These are phyloP conservation scores for Cucurbita maxima DNA, from an alignment of 306 rosid species.

Conservation along the genomic window DNA sequence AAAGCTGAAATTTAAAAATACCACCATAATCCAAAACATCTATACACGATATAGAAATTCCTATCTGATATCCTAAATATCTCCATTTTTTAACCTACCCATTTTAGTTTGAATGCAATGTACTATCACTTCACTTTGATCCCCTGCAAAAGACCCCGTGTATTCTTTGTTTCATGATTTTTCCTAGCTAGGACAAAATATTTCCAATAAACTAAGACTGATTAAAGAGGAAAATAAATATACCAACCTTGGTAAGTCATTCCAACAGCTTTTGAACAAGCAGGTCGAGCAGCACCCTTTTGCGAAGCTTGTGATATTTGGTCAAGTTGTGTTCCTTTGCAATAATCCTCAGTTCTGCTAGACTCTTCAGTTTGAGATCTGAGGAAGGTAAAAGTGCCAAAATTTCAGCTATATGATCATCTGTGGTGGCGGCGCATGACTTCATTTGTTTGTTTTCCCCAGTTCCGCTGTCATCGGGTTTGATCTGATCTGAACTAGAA, in stretches of 20 bases:
- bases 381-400: not conserved
- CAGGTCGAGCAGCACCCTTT: not conserved
- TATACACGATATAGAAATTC: not conserved
- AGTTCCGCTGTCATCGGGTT: not conserved
- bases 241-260: not conserved
- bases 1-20: not conserved
- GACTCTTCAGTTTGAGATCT: not conserved
- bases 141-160: not conserved
- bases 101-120: not conserved
- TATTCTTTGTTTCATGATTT: not conserved
- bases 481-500: not conserved
- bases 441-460: not conserved
- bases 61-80: constrained; percentile 1
- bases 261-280: not conserved
- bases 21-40: constrained; percentile 1
- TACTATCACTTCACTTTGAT: not conserved
- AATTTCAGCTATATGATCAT: not conserved
- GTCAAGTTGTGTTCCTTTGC: not conserved
- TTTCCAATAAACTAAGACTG: not conserved
- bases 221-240: not conserved
- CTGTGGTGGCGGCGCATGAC: not conserved
- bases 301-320: not conserved
- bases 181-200: not conserved
- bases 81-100: not conserved
- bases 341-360: not conserved